A percentile compares a stretch with the other conserved stretches of the same genome.
Evolutionary conservation across 805 yeast species (phyloP).

Genomic region (Candida maris): DNA sequence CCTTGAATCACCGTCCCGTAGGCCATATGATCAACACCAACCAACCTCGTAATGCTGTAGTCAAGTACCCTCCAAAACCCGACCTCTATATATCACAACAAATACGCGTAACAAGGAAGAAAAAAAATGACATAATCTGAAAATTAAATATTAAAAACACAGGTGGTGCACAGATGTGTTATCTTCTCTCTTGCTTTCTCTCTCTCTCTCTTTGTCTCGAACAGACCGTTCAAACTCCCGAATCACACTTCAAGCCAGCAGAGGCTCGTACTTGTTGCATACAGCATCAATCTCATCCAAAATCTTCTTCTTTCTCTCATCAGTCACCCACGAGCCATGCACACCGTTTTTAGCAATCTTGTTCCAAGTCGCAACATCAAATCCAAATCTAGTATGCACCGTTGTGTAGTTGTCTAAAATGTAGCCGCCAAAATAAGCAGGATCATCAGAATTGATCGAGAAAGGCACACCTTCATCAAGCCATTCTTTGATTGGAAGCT

Average conservation of each 20-base stretch:
- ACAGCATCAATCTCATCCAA: constrained; percentile 42
- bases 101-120: too few relatives aligned
- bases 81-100: too few relatives aligned
- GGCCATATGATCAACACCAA: too few relatives aligned
- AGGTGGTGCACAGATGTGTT: not conserved
- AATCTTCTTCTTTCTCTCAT: constrained; percentile 49
- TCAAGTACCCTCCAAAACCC: too few relatives aligned
- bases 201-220: not conserved
- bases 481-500: constrained; percentile 62
- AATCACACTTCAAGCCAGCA: constrained; percentile 6
- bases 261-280: constrained; percentile 24
- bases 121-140: too few relatives aligned
- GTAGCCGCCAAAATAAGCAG: constrained; percentile 85
- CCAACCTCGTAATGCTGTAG: too few relatives aligned
- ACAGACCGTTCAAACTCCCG: not conserved
- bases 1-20: too few relatives aligned
- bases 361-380: constrained; percentile 59
- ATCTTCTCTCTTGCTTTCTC: too few relatives aligned
- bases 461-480: constrained; percentile 64
- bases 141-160: too few relatives aligned
- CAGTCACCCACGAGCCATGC: constrained; percentile 68
- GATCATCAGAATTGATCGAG: constrained; percentile 75
- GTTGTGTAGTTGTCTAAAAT: constrained; percentile 69
- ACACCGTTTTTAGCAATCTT: constrained; percentile 62
- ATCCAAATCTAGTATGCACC: constrained; percentile 63